These are phyloP conservation scores for Rhododendron ovatum DNA, from an alignment of 148 eudicot species.

Conservation along the genomic window DNA sequence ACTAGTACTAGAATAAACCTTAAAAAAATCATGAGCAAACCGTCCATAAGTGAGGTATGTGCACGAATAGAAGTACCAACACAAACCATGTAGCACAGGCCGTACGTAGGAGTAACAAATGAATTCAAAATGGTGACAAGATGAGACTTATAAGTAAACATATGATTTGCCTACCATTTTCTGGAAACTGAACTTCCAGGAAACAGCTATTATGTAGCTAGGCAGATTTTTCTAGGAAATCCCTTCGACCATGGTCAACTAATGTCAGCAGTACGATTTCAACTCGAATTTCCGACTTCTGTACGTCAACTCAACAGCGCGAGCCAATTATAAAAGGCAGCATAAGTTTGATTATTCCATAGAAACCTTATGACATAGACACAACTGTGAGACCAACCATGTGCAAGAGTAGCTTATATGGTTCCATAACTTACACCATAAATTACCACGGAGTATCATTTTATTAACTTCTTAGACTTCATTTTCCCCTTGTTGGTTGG, in stretches of 20 bases:
- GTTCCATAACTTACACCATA: background rate
- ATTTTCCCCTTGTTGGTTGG: background rate
- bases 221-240: background rate
- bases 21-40: background rate
- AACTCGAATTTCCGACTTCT: background rate
- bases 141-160: background rate
- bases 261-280: background rate
- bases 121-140: background rate
- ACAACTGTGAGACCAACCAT: background rate
- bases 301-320: background rate
- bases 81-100: background rate
- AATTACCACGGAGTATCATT: background rate
- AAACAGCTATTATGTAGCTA: background rate
- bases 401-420: background rate
- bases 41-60: background rate
- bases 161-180: background rate
- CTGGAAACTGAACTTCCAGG: background rate
- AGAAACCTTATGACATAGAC: background rate
- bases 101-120: background rate
- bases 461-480: background rate
- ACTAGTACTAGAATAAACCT: background rate
- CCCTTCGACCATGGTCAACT: background rate
- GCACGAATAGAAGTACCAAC: background rate
- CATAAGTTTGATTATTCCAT: background rate
- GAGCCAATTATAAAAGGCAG: background rate